These are phyloP conservation scores for Cercophora scortea DNA, from an alignment of 495 filamentous ascomycete genomes.

Conservation along the genomic window DNA sequence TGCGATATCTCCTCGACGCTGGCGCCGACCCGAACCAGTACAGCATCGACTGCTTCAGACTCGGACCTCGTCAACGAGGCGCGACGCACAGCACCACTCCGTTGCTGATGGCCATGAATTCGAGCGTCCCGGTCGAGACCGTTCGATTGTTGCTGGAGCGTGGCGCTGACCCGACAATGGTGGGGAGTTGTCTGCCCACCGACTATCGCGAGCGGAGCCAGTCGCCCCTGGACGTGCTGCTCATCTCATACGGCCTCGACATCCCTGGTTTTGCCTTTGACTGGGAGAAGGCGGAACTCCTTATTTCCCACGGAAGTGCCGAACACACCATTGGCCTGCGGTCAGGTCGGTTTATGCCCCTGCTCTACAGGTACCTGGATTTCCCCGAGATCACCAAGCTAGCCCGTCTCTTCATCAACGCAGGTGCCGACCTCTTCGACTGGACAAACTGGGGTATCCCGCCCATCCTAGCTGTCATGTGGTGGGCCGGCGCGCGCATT, in stretches of 20 bases:
- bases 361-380: background rate
- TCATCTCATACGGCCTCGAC: background rate
- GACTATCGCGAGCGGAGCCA: background rate
- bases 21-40: conserved; percentile 11
- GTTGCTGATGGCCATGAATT: conserved; percentile 6
- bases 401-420: background rate
- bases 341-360: background rate
- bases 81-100: background rate
- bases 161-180: conserved; percentile 4
- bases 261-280: background rate
- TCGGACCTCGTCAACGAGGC: background rate
- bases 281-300: conserved; percentile 4
- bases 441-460: background rate
- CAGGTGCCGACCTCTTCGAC: background rate
- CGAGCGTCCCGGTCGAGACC: conserved; percentile 10
- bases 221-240: background rate
- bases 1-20: conserved; percentile 6
- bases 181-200: background rate
- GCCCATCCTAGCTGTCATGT: conserved; percentile 3
- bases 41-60: background rate
- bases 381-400: background rate
- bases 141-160: conserved; percentile 6
- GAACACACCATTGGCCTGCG: background rate
- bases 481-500: background rate
- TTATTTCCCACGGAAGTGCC: background rate